phyloP scores from a whole-genome alignment of 2,329 filamentous ascomycete genomes.

The Xylariomycetidae sp. region DNA sequence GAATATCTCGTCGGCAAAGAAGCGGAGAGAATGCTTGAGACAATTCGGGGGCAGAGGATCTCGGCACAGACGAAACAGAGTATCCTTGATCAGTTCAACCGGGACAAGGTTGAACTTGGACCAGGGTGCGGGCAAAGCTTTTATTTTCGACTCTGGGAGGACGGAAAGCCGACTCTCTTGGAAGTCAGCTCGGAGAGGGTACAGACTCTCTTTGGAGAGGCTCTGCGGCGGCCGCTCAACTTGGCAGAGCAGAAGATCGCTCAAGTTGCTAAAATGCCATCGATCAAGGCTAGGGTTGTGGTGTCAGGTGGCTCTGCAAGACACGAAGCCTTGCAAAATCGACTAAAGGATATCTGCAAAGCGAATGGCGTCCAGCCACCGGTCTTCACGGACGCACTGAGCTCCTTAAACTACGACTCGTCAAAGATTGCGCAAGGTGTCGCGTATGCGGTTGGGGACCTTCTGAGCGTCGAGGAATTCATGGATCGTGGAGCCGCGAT shows the following conservation, averaged over 20 bases:
- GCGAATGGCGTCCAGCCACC: slow-evolving; percentile 1
- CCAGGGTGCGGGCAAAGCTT: too few species aligned
- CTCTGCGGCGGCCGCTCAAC: slow-evolving; percentile 1
- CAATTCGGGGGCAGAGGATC: background rate
- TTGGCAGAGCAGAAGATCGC: slow-evolving; percentile 3
- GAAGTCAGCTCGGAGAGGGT: background rate
- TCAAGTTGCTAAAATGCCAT: background rate
- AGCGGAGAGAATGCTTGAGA: background rate
- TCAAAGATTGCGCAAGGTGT: slow-evolving; percentile 9
- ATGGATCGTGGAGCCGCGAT: slow-evolving; percentile 7
- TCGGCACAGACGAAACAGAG: slow-evolving; percentile 1
- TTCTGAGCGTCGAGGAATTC: slow-evolving; percentile 6
- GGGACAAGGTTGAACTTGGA: too few species aligned
- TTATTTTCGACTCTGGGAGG: too few species aligned
- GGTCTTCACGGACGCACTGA: slow-evolving; percentile 4
- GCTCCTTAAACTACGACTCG: slow-evolving; percentile 1
- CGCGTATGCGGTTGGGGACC: slow-evolving; percentile 6
- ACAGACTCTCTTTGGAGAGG: slow-evolving; percentile 3
- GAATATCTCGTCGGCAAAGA: slow-evolving; percentile 4
- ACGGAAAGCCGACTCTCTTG: background rate
- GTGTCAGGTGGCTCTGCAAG: slow-evolving; percentile 4
- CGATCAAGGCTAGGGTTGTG: slow-evolving; percentile 4
- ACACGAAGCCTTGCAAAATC: slow-evolving; percentile 4
- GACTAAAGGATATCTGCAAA: slow-evolving; percentile 1
- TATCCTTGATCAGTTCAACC: slow-evolving; percentile 5